phyloP scores from a whole-genome alignment of 306 rosid genomes.

The Alnus rubra region DNA sequence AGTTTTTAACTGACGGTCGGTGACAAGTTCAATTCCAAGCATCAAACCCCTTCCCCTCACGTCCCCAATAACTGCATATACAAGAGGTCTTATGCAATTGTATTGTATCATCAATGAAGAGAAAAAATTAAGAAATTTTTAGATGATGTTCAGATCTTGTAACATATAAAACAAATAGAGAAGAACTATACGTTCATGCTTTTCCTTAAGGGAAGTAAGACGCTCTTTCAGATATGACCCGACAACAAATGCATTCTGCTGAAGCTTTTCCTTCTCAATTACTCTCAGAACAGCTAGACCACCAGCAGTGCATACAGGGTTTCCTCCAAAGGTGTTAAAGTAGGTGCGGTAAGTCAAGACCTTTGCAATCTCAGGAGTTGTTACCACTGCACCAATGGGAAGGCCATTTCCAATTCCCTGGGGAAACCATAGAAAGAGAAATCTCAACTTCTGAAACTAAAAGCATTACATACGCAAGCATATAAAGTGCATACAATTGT shows the following conservation, averaged over 20 bases:
- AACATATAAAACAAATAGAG: slow-evolving; percentile 1
- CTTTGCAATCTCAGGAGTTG: slow-evolving; percentile 49
- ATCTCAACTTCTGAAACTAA: slow-evolving; percentile 16
- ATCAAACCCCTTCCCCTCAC: slow-evolving; percentile 55
- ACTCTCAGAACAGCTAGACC: slow-evolving; percentile 50
- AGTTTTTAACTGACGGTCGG: slow-evolving; percentile 35
- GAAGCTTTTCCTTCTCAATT: slow-evolving; percentile 49
- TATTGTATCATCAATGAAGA: too few species aligned
- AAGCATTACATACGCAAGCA: neutral
- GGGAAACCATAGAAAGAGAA: slow-evolving; percentile 12
- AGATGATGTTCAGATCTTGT: neutral
- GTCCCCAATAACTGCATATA: slow-evolving; percentile 45
- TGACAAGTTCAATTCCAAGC: slow-evolving; percentile 53
- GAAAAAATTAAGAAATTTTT: neutral
- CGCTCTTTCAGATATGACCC: slow-evolving; percentile 44
- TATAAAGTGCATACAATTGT: neutral
- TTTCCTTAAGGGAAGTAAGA: slow-evolving; percentile 41
- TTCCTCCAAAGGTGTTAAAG: slow-evolving; percentile 56
- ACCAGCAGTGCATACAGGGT: slow-evolving; percentile 42
- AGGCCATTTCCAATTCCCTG: slow-evolving; percentile 56
- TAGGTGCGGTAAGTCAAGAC: slow-evolving; percentile 30
- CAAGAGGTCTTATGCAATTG: neutral
- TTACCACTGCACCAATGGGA: slow-evolving; percentile 51
- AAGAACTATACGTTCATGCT: slow-evolving; percentile 38
- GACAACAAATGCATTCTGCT: slow-evolving; percentile 38